A percentile compares a stretch with the other conserved stretches of the same genome.
Conservation (phyloP, 305 asterid species). For the Solanum chacoense region DNA sequence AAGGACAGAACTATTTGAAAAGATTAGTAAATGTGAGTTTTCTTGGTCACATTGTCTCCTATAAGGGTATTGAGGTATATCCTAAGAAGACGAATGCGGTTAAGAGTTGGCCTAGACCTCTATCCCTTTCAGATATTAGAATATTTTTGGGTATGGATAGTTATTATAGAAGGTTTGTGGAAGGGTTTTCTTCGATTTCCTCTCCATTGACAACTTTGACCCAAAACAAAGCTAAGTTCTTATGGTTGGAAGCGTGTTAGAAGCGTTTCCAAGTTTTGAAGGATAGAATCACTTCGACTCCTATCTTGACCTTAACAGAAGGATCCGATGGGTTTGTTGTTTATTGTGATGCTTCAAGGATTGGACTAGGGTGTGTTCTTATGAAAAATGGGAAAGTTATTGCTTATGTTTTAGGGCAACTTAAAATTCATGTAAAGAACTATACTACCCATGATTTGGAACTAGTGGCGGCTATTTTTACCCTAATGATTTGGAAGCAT, state of each 20-base stretch:
- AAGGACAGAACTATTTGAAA: too few species aligned
- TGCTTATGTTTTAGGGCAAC: neutral
- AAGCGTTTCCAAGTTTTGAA: too few species aligned
- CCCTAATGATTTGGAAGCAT: neutral
- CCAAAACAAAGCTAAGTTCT: neutral
- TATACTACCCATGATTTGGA: too few species aligned
- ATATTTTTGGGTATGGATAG: neutral
- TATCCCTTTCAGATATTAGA: too few species aligned
- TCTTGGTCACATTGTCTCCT: too few species aligned
- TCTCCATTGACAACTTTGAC: neutral
- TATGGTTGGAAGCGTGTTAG: neutral
- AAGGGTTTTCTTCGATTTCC: neutral
- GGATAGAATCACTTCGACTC: neutral
- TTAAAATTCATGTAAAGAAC: neutral
- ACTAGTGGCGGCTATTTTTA: neutral
- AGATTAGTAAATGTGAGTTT: too few species aligned
- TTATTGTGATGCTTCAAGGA: neutral
- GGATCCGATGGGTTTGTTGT: neutral
- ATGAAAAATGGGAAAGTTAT: neutral
- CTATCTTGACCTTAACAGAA: neutral
- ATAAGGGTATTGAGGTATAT: too few species aligned
- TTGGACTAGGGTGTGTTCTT: neutral
- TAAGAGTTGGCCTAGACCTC: neutral
- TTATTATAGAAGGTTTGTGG: neutral
- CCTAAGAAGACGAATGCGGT: too few species aligned